Conservation (phyloP, 805 yeast genomes). For the Pichia cephalocereana region DNA sequence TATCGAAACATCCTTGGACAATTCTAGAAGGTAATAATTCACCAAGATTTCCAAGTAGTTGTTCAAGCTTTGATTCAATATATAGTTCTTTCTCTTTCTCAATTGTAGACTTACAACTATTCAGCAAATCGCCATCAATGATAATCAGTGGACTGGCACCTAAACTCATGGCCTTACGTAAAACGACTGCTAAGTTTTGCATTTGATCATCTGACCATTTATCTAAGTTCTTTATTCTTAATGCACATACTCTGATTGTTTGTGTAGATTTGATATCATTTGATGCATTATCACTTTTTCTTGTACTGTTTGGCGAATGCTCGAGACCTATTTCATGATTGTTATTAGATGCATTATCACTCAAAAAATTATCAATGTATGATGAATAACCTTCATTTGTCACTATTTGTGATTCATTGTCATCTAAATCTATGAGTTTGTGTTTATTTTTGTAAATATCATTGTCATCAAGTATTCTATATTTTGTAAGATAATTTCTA, state of each 20-base stretch:
- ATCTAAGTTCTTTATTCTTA: conserved; percentile 39
- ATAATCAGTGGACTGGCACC: conserved; percentile 73
- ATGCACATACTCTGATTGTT: conserved; percentile 45
- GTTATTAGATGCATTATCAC: conserved; percentile 12
- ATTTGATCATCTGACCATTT: conserved; percentile 4
- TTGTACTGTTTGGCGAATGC: no score
- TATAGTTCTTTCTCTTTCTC: conserved; percentile 10
- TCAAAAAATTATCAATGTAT: conserved; percentile 22
- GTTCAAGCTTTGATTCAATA: conserved; percentile 11
- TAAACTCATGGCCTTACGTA: conserved; percentile 7
- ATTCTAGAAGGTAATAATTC: conserved; percentile 16
- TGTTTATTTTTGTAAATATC: conserved; percentile 22
- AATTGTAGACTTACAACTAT: conserved; percentile 14
- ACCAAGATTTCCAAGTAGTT: conserved; percentile 1
- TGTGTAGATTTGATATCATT: conserved; percentile 25
- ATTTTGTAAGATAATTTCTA: conserved; percentile 64
- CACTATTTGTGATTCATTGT: not conserved
- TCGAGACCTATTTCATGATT: not conserved
- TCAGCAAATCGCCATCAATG: conserved; percentile 30
- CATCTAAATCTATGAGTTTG: conserved; percentile 7
- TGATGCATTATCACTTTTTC: conserved; percentile 1
- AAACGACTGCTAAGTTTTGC: conserved; percentile 3
- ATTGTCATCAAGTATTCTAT: conserved; percentile 36
- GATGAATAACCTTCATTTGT: conserved; percentile 27
- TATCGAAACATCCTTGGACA: conserved; percentile 30